These are phyloP conservation scores for Vicia faba DNA, from an alignment of 306 rosid species.

Conservation along the genomic window DNA sequence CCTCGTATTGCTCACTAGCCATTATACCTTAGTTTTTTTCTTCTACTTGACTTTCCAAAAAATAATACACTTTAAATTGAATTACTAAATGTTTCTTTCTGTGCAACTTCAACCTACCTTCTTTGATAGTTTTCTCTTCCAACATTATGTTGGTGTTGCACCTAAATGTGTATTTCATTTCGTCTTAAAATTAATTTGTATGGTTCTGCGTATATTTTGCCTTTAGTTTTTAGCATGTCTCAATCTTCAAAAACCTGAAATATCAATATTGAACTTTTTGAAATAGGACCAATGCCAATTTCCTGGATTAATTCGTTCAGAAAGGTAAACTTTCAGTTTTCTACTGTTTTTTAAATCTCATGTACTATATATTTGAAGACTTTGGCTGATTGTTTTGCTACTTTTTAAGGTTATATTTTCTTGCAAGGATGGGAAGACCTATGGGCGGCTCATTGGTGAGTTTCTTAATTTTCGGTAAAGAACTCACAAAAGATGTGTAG, in stretches of 20 bases:
- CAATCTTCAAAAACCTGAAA: conserved; percentile 29
- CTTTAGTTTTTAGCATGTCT: conserved; percentile 25
- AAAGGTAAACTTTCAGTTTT: conserved; percentile 53
- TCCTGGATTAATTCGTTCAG: conserved; percentile 69
- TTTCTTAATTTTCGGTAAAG: conserved; percentile 29
- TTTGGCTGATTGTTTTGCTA: conserved; percentile 33
- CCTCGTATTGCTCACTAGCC: conserved; percentile 14
- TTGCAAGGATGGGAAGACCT: conserved; percentile 56
- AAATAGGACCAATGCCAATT: conserved; percentile 66
- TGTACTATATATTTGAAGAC: conserved; percentile 30
- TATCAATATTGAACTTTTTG: conserved; percentile 33
- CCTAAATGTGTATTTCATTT: conserved; percentile 2
- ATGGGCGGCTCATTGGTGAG: conserved; percentile 81
- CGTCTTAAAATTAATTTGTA: not conserved
- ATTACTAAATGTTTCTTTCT: conserved; percentile 11
- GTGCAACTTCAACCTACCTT: conserved; percentile 15
- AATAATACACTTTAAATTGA: conserved; percentile 12
- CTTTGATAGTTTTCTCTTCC: conserved; percentile 30
- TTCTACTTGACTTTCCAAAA: conserved; percentile 3
- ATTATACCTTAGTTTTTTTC: not conserved
- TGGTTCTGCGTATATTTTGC: conserved; percentile 24
- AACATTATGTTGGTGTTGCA: conserved; percentile 4
- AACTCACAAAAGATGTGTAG: not conserved
- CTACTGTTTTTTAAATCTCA: conserved; percentile 13
- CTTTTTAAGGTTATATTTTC: conserved; percentile 62